These are phyloP conservation scores for Trichoderma simmonsii DNA, from an alignment of 2,329 filamentous ascomycete species.

Conservation along the genomic window DNA sequence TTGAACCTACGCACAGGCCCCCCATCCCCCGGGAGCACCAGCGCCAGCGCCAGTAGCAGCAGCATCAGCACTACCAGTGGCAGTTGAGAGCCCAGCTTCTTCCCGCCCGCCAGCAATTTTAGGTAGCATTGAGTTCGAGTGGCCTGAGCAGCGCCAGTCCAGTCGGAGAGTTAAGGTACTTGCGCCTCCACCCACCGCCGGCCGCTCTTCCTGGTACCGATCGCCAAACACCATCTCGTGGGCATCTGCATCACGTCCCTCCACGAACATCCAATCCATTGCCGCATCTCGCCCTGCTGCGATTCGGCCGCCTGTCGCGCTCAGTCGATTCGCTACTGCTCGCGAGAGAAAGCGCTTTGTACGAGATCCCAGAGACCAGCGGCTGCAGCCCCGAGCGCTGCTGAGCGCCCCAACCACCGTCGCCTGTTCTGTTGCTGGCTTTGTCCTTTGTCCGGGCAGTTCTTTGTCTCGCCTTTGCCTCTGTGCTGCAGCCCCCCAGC, in stretches of 20 bases:
- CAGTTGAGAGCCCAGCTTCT: neutral
- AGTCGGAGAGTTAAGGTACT: neutral
- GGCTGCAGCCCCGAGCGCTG: neutral
- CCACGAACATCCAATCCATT: constrained; percentile 12
- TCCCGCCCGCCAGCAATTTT: neutral
- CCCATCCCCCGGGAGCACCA: neutral
- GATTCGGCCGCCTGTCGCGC: constrained; percentile 14
- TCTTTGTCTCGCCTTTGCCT: neutral
- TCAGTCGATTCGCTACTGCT: constrained; percentile 12
- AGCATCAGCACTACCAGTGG: neutral
- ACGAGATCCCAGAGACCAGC: neutral
- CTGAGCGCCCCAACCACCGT: neutral
- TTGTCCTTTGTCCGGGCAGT: neutral
- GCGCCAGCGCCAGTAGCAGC: neutral
- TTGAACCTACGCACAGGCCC: neutral
- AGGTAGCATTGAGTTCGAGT: neutral
- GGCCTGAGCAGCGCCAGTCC: neutral
- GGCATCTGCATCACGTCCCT: constrained; percentile 20
- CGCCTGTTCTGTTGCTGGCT: neutral
- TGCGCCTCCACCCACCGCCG: constrained; percentile 1
- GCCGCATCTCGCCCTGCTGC: constrained; percentile 11
- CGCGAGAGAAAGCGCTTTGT: neutral
- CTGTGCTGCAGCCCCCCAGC: neutral
- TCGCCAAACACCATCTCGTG: constrained; percentile 19
- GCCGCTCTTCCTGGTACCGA: constrained; percentile 8